Evolutionary conservation across 768 basidiomycete species (phyloP).

Genomic region (Rhodosporidiobolus sp.): DNA sequence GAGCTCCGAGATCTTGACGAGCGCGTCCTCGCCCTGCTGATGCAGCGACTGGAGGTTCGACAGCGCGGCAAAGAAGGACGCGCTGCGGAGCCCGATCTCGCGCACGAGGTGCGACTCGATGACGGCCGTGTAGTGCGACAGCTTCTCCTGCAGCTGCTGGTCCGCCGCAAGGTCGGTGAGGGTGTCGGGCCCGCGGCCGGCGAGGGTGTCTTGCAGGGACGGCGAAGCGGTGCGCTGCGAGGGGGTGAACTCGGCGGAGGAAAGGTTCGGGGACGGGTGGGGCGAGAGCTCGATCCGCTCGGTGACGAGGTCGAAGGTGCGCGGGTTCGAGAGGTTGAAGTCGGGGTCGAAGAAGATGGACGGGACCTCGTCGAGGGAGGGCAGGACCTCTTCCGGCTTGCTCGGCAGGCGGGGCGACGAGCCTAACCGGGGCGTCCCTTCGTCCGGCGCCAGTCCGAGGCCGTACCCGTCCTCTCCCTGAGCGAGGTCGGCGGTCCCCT

Average conservation of each 20-base stretch:
- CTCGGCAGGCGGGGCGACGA: not conserved
- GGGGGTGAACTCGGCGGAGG: constrained; percentile 28
- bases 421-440: not conserved
- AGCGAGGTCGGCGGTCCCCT: not conserved
- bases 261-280: constrained; percentile 13
- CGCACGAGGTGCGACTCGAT: constrained; percentile 90
- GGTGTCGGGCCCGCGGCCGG: constrained; percentile 28
- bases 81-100: constrained; percentile 84
- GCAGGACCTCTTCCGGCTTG: constrained; percentile 54
- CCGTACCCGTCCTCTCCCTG: not conserved
- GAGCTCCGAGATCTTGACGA: constrained; percentile 69
- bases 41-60: constrained; percentile 90
- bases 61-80: constrained; percentile 93
- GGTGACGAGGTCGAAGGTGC: constrained; percentile 72
- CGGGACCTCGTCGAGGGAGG: constrained; percentile 73
- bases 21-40: constrained; percentile 77
- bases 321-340: constrained; percentile 79
- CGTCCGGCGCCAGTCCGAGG: constrained; percentile 31
- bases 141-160: constrained; percentile 77
- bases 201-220: not conserved
- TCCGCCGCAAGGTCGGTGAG: constrained; percentile 35
- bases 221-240: not conserved
- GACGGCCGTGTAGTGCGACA: constrained; percentile 87
- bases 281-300: constrained; percentile 52
- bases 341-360: constrained; percentile 69